A percentile compares a stretch with the other conserved stretches of the same genome.
phyloP scores from a whole-genome alignment of 208 protist species.

The Histomonas meleagridis region DNA sequence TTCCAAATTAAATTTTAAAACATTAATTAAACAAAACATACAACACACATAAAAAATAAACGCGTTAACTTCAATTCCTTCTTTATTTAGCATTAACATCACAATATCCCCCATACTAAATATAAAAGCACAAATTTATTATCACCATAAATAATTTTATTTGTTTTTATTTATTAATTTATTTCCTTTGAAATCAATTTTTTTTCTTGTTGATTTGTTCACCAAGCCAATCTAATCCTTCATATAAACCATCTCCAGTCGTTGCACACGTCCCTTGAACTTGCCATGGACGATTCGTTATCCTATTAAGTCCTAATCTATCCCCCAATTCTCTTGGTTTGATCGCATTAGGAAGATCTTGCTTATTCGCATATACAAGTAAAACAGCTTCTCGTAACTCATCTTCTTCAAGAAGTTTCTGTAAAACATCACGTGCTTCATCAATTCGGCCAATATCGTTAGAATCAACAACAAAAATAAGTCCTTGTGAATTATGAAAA shows the following conservation, averaged over 20 bases:
- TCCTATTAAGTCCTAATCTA: slow-evolving; percentile 73
- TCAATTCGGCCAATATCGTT: slow-evolving; percentile 76
- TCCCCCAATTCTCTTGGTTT: slow-evolving; percentile 80
- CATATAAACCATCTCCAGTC: slow-evolving; percentile 79
- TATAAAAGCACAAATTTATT: too few relatives aligned
- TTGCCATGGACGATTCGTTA: slow-evolving; percentile 77
- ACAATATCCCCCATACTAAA: too few relatives aligned
- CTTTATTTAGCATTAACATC: too few relatives aligned
- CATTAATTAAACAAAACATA: too few relatives aligned
- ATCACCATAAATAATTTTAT: too few relatives aligned
- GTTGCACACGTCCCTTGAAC: slow-evolving; percentile 80
- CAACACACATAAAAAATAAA: too few relatives aligned
- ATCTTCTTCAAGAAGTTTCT: slow-evolving; percentile 81
- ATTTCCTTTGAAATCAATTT: too few relatives aligned
- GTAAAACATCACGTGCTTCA: slow-evolving; percentile 50
- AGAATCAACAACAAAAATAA: slow-evolving; percentile 90
- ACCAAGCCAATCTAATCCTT: slow-evolving; percentile 84
- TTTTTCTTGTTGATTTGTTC: background rate
- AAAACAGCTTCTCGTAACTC: slow-evolving; percentile 80
- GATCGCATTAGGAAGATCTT: slow-evolving; percentile 92
- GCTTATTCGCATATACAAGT: slow-evolving; percentile 96
- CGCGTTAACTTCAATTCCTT: too few relatives aligned
- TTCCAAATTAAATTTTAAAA: too few relatives aligned
- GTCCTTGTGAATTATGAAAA: slow-evolving; percentile 76
- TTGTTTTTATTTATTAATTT: too few relatives aligned